Conservation (phyloP, 1,284 basidiomycete species). For the Ganoderma multipileum region DNA sequence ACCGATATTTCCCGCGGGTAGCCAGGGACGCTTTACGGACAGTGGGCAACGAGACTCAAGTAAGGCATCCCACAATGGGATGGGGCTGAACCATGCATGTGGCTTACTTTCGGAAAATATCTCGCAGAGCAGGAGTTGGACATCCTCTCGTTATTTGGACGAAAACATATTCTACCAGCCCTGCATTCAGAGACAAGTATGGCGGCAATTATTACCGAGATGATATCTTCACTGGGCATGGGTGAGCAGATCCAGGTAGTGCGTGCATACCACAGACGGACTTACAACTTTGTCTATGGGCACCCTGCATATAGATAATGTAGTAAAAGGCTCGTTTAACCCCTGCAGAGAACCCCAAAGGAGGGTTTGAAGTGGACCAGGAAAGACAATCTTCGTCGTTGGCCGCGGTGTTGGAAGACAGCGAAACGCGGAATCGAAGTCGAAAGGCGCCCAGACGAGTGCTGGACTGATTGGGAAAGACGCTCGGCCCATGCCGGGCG, state of each 20-base stretch:
- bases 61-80: no score
- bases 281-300: not conserved
- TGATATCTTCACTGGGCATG: not conserved
- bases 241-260: not conserved
- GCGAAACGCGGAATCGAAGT: not conserved
- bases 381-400: no score
- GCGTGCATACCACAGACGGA: not conserved
- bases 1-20: no score
- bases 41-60: no score
- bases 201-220: not conserved
- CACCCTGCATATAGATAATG: not conserved
- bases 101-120: no score
- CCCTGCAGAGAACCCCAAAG: not conserved
- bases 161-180: no score
- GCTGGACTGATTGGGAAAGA: not conserved
- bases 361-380: not conserved
- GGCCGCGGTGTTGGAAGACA: no score
- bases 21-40: no score
- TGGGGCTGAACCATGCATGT: no score
- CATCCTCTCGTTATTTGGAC: no score
- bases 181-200: not conserved
- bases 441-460: not conserved
- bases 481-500: conserved; percentile 18
- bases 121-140: no score
- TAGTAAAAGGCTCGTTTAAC: not conserved